These are phyloP conservation scores for Herpetospermum pedunculosum DNA, from an alignment of 306 rosid genomes.

Conservation along the genomic window DNA sequence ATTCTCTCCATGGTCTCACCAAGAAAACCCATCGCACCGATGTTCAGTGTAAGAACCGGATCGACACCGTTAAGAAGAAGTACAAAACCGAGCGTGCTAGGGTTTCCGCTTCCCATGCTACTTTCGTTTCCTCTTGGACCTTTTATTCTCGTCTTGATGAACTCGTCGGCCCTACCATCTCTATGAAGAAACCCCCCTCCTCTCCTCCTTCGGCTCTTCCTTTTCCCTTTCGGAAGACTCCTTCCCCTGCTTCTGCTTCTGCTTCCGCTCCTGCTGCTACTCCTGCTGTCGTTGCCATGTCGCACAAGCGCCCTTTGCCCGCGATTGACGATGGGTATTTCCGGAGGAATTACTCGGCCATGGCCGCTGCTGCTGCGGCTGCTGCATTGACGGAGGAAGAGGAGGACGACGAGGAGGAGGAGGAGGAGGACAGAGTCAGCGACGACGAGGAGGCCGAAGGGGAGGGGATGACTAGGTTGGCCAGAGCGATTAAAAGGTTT, in stretches of 20 bases:
- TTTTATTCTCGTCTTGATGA: conserved; percentile 57
- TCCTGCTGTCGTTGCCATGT: conserved; percentile 20
- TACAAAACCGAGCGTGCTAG: conserved; percentile 87
- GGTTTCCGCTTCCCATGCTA: conserved; percentile 55
- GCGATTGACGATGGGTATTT: conserved; percentile 44
- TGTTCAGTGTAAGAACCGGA: conserved; percentile 92
- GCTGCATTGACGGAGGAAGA: conserved; percentile 49
- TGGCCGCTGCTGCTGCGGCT: conserved; percentile 90
- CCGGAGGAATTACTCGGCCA: conserved; percentile 78
- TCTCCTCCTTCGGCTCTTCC: conserved; percentile 61
- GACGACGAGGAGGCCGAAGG: conserved; percentile 51
- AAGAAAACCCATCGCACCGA: conserved; percentile 93
- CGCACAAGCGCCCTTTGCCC: conserved; percentile 51
- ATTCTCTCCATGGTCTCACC: conserved; percentile 81
- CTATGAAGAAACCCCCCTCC: conserved; percentile 32
- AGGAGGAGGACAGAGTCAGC: conserved; percentile 24
- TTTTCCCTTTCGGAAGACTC: conserved; percentile 34
- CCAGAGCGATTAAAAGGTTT: conserved; percentile 73
- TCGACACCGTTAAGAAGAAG: conserved; percentile 93
- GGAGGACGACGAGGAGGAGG: conserved; percentile 48
- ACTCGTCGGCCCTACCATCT: conserved; percentile 49
- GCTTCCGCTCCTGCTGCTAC: conserved; percentile 11
- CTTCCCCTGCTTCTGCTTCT: conserved; percentile 17
- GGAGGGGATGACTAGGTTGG: conserved; percentile 77
- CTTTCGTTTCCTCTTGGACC: conserved; percentile 51